Evolutionary conservation across 345 rosid species (phyloP).

Genomic region (Salix purpurea): DNA sequence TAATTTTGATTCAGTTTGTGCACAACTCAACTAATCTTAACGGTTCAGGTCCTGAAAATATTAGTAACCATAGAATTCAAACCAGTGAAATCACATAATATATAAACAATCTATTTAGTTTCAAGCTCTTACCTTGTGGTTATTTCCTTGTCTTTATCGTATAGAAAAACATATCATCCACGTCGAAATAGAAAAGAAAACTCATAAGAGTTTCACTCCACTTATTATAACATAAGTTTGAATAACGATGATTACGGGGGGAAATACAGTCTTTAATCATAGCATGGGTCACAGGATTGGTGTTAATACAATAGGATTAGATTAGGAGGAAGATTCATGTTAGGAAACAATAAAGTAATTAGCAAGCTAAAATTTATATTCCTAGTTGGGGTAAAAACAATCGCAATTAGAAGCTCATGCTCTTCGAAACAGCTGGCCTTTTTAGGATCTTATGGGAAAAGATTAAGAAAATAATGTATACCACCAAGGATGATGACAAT

Average conservation of each 20-base stretch:
- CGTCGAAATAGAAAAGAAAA: too few species aligned
- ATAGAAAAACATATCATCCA: too few species aligned
- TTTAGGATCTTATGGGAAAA: not conserved
- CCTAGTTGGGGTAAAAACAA: slow-evolving; percentile 1
- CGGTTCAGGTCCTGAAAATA: accelerated
- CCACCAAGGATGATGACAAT: slow-evolving; percentile 28
- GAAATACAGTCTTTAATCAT: too few species aligned
- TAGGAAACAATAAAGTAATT: not conserved
- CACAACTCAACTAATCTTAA: too few species aligned
- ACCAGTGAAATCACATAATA: too few species aligned
- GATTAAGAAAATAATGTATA: slow-evolving; percentile 11
- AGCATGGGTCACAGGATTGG: not conserved
- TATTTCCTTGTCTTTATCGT: too few species aligned
- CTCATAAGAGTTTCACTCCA: too few species aligned
- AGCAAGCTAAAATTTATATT: not conserved
- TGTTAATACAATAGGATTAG: not conserved
- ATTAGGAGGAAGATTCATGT: not conserved
- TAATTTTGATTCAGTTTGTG: accelerated
- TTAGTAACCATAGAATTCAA: accelerated
- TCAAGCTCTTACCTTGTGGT: too few species aligned
- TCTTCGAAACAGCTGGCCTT: slow-evolving; percentile 33
- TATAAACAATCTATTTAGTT: too few species aligned
- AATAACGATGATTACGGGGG: too few species aligned
- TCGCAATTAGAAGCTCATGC: slow-evolving; percentile 10
- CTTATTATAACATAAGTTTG: too few species aligned